Base-by-base conservation (phyloP, 2,329 filamentous ascomycete genomes). In the Ophiostoma sp. region DNA sequence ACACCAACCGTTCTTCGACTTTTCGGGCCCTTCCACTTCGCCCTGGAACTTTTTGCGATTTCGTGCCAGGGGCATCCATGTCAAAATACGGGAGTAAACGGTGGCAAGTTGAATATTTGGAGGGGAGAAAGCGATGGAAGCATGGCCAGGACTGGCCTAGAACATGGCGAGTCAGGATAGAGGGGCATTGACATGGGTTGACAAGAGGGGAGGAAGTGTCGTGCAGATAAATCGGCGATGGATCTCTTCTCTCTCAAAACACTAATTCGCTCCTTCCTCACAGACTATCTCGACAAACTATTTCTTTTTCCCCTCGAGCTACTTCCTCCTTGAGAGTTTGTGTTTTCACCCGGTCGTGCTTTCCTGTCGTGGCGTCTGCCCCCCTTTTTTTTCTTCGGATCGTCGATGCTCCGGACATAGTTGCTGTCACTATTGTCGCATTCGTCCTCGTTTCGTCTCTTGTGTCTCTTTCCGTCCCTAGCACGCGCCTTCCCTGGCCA, bases 391-490 rank as follows among this genome's bases (percentile, higher is more conserved):
- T 25, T 6, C 36, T 25, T 42, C 36, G 36, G 61, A 42, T 42
- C 61, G n/a, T 64, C 36, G 36, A 28, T 64, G 33, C 33, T 36
- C n/a, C 33, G 31, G 55, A 33, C 28, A 8, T 52, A 55, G 50
- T 22, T 55, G 42, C 42, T 48, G 52, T 28, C 25, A 17, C 52
- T 31, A 31, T 63, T n/a, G 7, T 39, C 50, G n/a, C 17, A 25
- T 25, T 48, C 45, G 45, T 22, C 15, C 50, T 55, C 50, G 6
- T 25, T 55, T 25, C 57, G 31, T 61, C 31, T 61, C 1, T 28
- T 31, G 52, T 57, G 25, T 57, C 52, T 61, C 57, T 63, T 63
- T 63, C 59, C 9, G 59, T 63, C 7, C 25, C 59, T 33, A 63
- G 59, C 33, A 15, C 9, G 11, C 28, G 25, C 28, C 11, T 39